These are phyloP conservation scores for Hypoxylon sp. DNA, from an alignment of 2,329 filamentous ascomycete genomes.

Conservation along the genomic window DNA sequence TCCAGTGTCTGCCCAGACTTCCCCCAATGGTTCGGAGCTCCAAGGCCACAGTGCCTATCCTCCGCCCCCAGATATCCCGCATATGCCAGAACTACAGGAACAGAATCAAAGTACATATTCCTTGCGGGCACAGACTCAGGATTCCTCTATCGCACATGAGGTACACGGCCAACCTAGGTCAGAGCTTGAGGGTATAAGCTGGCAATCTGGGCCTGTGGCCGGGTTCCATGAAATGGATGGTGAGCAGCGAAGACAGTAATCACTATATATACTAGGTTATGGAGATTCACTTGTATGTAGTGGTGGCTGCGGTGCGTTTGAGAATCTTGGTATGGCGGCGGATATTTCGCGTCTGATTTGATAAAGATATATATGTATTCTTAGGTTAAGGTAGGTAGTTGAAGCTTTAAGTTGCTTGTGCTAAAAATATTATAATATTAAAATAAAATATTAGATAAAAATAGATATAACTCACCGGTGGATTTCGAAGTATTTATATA, in stretches of 20 bases:
- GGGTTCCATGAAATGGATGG: slow-evolving; percentile 49
- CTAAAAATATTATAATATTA: no score
- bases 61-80: slow-evolving; percentile 20
- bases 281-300: neutral
- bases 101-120: slow-evolving; percentile 40
- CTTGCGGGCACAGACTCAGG: slow-evolving; percentile 6
- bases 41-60: slow-evolving; percentile 33
- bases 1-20: slow-evolving; percentile 45
- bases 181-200: slow-evolving; percentile 44
- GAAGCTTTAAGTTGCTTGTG: no score
- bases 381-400: no score
- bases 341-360: neutral
- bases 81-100: slow-evolving; percentile 43
- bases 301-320: neutral
- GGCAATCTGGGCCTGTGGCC: slow-evolving; percentile 49
- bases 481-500: no score
- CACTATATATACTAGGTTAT: neutral
- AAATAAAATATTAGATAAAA: no score
- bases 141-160: slow-evolving; percentile 33
- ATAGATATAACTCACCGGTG: no score
- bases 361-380: no score
- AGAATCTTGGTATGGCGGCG: neutral
- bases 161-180: slow-evolving; percentile 44
- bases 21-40: slow-evolving; percentile 39
- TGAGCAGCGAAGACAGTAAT: slow-evolving; percentile 19